Conservation (phyloP, 768 basidiomycete species). For the Albatrellus ellisii region DNA sequence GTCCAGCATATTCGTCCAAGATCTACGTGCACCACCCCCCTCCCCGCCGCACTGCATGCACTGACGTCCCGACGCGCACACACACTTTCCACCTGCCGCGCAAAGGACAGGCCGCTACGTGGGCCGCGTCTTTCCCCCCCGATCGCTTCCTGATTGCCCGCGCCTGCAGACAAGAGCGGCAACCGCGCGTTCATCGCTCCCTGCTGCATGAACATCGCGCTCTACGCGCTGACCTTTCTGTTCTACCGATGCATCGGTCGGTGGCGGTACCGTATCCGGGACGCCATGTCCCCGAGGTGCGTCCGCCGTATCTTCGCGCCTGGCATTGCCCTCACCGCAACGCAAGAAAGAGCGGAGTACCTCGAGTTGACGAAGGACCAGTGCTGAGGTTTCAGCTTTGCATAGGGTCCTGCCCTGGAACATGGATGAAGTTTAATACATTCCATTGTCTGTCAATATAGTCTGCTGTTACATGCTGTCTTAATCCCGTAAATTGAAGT, state of each 20-base stretch:
- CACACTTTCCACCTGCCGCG: conserved; percentile 45
- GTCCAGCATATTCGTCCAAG: conserved; percentile 58
- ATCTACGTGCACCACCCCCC: conserved; percentile 20
- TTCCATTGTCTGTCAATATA: no score
- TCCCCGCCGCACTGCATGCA: not conserved
- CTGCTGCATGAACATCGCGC: conserved; percentile 35
- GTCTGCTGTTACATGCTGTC: no score
- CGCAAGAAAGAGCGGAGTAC: conserved; percentile 43
- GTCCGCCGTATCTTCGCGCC: not conserved
- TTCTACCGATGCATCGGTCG: conserved; percentile 43
- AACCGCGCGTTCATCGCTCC: conserved; percentile 45
- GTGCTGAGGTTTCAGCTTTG: conserved; percentile 50
- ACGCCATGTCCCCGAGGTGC: conserved; percentile 34
- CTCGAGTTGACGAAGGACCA: conserved; percentile 45
- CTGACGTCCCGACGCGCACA: conserved; percentile 18
- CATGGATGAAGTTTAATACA: no score
- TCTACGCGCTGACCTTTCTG: conserved; percentile 37
- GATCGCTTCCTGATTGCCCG: not conserved
- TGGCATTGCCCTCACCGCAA: not conserved
- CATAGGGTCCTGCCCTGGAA: no score
- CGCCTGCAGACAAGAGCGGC: conserved; percentile 40
- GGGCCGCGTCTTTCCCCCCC: not conserved
- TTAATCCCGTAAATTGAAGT: not conserved
- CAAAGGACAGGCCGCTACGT: conserved; percentile 29
- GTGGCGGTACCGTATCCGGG: conserved; percentile 37